Evolutionary conservation across 179 eudicot species (phyloP).

Genomic region (Drosera spatulata): DNA sequence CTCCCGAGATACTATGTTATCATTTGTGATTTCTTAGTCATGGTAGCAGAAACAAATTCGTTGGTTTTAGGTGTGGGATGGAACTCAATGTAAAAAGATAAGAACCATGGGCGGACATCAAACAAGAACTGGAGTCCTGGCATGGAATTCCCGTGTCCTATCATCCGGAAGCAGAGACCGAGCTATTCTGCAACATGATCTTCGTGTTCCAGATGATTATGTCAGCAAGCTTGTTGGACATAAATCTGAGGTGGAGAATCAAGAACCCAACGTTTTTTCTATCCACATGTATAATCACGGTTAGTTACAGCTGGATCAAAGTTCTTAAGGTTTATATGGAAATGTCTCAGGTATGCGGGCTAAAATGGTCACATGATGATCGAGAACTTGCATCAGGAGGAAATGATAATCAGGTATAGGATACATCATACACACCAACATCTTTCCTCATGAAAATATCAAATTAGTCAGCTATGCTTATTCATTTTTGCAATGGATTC

Average conservation of each 20-base stretch:
- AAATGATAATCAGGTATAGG: constrained; percentile 81
- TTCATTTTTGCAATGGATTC: constrained; percentile 4
- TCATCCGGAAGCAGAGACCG: constrained; percentile 96
- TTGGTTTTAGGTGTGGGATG: constrained; percentile 76
- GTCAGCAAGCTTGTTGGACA: constrained; percentile 89
- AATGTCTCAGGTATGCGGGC: constrained; percentile 65
- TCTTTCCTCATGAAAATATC: background rate
- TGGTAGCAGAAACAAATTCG: background rate
- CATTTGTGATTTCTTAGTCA: background rate
- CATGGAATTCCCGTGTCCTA: constrained; percentile 87
- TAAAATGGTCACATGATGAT: constrained; percentile 99
- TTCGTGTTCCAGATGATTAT: constrained; percentile 78
- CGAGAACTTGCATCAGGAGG: constrained; percentile 99
- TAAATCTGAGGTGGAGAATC: constrained; percentile 69
- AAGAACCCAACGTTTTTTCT: background rate
- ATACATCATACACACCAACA: background rate
- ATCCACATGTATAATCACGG: background rate
- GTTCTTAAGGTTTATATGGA: background rate
- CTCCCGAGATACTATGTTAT: no score
- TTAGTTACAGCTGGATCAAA: background rate
- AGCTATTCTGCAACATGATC: constrained; percentile 91
- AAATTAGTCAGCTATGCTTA: background rate
- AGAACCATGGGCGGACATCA: constrained; percentile 87
- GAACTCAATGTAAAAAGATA: constrained; percentile 71
- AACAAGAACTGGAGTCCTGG: constrained; percentile 87